These are phyloP conservation scores for Gonapodya sp. DNA, from an alignment of 192 early-diverging fungal genomes.

Conservation along the genomic window DNA sequence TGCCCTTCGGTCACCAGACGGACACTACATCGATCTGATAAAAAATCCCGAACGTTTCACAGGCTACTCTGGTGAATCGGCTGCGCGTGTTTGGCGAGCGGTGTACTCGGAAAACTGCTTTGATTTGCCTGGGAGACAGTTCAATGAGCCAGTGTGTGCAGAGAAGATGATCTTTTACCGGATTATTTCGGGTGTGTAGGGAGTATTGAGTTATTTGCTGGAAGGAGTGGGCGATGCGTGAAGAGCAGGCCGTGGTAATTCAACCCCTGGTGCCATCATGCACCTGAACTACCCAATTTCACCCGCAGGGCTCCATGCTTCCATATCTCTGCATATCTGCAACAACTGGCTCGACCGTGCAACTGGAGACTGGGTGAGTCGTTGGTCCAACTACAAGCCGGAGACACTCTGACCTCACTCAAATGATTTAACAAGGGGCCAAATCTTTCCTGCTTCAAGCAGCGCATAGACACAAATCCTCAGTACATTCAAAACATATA, in stretches of 20 bases:
- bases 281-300: constrained; percentile 2
- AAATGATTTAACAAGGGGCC: constrained; percentile 33
- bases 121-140: constrained; percentile 41
- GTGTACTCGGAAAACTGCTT: constrained; percentile 99
- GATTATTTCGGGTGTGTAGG: constrained; percentile 44
- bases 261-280: background rate
- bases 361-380: constrained; percentile 74
- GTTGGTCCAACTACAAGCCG: background rate
- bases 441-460: constrained; percentile 83
- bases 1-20: constrained; percentile 28
- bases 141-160: constrained; percentile 59
- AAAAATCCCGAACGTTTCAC: constrained; percentile 97
- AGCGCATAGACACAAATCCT: constrained; percentile 77
- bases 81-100: constrained; percentile 85
- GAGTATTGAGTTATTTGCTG: background rate
- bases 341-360: constrained; percentile 82
- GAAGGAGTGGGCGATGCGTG: background rate
- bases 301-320: constrained; percentile 89
- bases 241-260: background rate
- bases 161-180: constrained; percentile 79
- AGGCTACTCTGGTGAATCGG: constrained; percentile 82
- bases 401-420: background rate
- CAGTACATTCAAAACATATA: constrained; percentile 93
- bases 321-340: constrained; percentile 97
- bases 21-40: constrained; percentile 77